Evolutionary conservation across 2,329 filamentous ascomycete species (phyloP).

Genomic region (Fusarium sp.): DNA sequence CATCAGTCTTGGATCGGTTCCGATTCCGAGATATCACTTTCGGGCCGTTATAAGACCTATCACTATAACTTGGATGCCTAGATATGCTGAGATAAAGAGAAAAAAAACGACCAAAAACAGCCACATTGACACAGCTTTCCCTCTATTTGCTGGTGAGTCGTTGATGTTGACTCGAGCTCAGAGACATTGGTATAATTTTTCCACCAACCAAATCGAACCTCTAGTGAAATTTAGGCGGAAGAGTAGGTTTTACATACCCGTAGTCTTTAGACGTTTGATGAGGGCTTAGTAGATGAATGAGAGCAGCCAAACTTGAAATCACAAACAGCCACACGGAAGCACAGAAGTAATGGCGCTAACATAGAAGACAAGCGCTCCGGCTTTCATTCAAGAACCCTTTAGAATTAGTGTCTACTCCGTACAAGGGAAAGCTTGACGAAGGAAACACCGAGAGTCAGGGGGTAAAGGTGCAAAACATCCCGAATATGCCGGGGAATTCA

Average conservation of each 20-base stretch:
- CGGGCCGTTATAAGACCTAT: background rate
- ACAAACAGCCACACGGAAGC: background rate
- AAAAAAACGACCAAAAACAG: background rate
- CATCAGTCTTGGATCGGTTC: background rate
- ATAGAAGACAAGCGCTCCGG: background rate
- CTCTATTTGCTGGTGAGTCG: background rate
- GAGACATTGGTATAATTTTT: background rate
- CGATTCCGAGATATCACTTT: background rate
- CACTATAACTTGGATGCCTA: background rate
- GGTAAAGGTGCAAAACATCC: background rate
- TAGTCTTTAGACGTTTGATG: background rate
- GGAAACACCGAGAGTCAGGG: background rate
- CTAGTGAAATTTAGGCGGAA: background rate
- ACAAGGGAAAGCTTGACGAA: background rate
- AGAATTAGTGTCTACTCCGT: background rate
- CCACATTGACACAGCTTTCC: background rate
- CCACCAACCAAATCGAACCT: background rate
- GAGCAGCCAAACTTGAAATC: background rate
- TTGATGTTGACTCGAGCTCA: background rate
- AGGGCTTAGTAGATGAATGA: background rate
- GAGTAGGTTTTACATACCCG: background rate
- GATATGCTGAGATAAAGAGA: background rate
- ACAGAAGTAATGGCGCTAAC: background rate
- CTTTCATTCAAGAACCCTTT: background rate
- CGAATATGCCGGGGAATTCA: background rate